These are phyloP conservation scores for Neocucurbitaria cava DNA, from an alignment of 2,329 filamentous ascomycete species.

Conservation along the genomic window DNA sequence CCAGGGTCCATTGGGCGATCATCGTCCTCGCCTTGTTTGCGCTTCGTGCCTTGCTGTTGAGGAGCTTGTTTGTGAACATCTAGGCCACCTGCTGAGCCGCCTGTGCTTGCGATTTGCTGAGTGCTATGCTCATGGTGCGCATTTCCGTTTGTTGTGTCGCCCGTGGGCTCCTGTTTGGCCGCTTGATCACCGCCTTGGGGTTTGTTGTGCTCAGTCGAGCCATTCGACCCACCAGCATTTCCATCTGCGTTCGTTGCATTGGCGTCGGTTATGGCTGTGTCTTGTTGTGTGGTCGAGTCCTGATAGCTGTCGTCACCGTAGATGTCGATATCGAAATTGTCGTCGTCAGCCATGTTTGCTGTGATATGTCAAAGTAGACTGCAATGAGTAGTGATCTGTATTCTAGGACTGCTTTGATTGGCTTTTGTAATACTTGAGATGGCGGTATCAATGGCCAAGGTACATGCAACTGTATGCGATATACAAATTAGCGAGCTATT, in stretches of 20 bases:
- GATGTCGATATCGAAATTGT: constrained; percentile 75
- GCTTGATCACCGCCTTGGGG: constrained; percentile 15
- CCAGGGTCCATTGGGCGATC: constrained; percentile 64
- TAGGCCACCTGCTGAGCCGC: constrained; percentile 47
- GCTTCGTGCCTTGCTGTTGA: constrained; percentile 65
- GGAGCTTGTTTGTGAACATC: constrained; percentile 52
- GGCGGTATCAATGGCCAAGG: constrained; percentile 44
- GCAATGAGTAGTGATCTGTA: constrained; percentile 28
- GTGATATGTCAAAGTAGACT: constrained; percentile 32
- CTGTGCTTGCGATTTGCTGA: constrained; percentile 55
- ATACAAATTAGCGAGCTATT: constrained; percentile 47
- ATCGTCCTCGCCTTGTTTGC: constrained; percentile 63
- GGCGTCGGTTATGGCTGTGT: constrained; percentile 32
- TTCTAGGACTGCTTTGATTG: constrained; percentile 44
- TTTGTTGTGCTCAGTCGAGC: constrained; percentile 16
- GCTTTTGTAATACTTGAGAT: constrained; percentile 49
- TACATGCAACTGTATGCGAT: constrained; percentile 46
- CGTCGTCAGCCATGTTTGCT: constrained; percentile 63
- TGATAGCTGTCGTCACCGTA: constrained; percentile 65
- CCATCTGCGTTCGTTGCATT: constrained; percentile 43
- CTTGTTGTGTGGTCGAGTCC: constrained; percentile 32
- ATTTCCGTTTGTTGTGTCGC: constrained; percentile 28
- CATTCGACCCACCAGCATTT: constrained; percentile 24
- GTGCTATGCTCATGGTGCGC: constrained; percentile 38
- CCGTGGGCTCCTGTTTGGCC: constrained; percentile 29